phyloP scores from a whole-genome alignment of 148 eudicot genomes.

The Heliosperma pusillum region DNA sequence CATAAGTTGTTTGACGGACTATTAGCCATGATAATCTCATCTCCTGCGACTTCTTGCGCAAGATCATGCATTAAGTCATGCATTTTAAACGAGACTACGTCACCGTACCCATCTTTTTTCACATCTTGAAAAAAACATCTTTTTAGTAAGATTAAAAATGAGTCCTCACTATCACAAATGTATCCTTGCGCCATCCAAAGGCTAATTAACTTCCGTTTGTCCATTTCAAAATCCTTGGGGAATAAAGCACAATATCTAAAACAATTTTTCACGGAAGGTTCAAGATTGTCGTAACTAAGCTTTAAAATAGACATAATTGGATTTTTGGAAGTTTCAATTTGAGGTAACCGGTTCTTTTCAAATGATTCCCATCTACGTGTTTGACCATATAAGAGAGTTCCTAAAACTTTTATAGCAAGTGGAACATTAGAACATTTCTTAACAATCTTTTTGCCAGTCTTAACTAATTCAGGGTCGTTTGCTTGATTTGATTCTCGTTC shows the following conservation, averaged over 20 bases:
- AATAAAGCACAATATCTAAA: background rate
- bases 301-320: background rate
- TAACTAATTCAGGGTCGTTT: background rate
- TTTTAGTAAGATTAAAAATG: background rate
- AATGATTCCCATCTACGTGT: background rate
- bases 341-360: background rate
- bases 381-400: background rate
- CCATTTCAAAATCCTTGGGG: background rate
- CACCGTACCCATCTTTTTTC: background rate
- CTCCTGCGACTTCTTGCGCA: conserved; percentile 7
- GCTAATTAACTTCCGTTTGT: no score
- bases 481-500: background rate
- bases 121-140: conserved; percentile 6
- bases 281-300: background rate
- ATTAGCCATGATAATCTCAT: background rate
- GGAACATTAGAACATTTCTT: background rate
- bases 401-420: background rate
- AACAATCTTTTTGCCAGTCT: background rate
- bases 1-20: background rate
- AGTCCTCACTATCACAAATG: background rate
- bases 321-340: background rate
- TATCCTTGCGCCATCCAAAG: background rate
- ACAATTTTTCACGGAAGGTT: background rate
- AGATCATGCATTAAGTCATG: conserved; percentile 22
- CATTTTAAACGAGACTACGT: background rate